Base-by-base conservation (phyloP, 2,329 filamentous ascomycete genomes). In the Phyllosticta citribraziliensis region DNA sequence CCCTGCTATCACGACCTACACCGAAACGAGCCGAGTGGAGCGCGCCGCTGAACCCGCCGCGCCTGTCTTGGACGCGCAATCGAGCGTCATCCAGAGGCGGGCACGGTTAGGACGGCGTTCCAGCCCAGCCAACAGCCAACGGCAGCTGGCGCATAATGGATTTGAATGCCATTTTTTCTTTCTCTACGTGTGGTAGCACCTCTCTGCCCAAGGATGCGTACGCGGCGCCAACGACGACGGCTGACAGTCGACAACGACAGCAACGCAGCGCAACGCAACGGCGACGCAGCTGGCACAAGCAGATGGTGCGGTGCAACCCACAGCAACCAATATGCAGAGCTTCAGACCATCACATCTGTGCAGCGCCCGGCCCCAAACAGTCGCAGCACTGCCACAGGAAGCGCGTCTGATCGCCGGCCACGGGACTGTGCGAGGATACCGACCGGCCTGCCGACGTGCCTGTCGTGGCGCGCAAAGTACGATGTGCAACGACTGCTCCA, bases 11-110 rank as follows among this genome's bases (percentile, higher is more conserved):
- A 47, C 40, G 40, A 47, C 40, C 40, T 47, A 56, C 54, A 61
- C 55, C 60, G 55, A 62, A 62, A 62, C 60, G 60, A 62, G 60
- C 55, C 56, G 55, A 62, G 60, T 62, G 60, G 60, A 62, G 55
- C 51, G 47, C 47, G 53, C 54, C 59, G 59, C 55, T 57, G 24
- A 61, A 33, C 27, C 54, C 59, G 55, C 55, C 24, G 10, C 52
- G 51, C 40, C n/a, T 56, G 59, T 52, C 47, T 61, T 54, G 59
- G 59, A 61, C 59, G 55, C 59, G 59, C 59, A 61, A 61, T 61
- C 59, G 59, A 61, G 55, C 59, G 27, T 57, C 19, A 24, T 47
- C 52, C 52, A 53, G 52, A 24, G 24, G 52, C 52, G 12, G 52
- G 52, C 40, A 47, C 40, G 40, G 40, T n/a, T 47, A 47, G n/a